Conservation (phyloP, 164 flowering plant species). For the Kalanchoe fedtschenkoi region DNA sequence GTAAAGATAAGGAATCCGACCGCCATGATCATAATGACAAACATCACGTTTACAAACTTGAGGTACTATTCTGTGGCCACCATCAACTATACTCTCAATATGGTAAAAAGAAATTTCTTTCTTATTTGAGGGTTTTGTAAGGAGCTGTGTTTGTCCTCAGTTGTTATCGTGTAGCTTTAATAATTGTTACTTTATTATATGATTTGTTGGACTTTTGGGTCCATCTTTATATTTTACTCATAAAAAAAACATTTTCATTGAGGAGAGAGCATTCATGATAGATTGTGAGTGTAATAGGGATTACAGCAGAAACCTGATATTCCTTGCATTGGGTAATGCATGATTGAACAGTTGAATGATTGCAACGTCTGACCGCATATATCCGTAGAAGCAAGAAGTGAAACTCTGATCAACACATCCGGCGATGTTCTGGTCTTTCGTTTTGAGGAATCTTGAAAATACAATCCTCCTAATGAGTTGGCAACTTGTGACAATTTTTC, state of each 20-base stretch:
- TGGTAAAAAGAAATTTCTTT: neutral
- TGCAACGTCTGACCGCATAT: neutral
- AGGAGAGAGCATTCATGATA: neutral
- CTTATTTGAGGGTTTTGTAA: neutral
- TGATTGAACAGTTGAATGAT: neutral
- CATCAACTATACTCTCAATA: neutral
- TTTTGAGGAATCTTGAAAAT: neutral
- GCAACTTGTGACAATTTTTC: neutral
- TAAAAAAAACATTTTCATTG: neutral
- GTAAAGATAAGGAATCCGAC: slow-evolving; percentile 41
- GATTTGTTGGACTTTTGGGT: neutral
- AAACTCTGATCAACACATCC: neutral
- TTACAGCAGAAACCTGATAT: neutral
- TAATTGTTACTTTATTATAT: neutral
- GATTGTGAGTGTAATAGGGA: neutral
- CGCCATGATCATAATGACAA: slow-evolving; percentile 48
- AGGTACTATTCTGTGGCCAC: slow-evolving; percentile 37
- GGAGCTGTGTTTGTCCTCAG: neutral
- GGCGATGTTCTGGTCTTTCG: neutral
- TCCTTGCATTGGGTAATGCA: too few species aligned
- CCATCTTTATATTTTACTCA: neutral
- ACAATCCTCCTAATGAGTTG: neutral
- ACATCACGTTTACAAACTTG: slow-evolving; percentile 66
- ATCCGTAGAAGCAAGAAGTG: neutral
- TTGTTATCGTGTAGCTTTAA: neutral